Percentiles rank a stretch among this genome's conserved stretches.
These are phyloP conservation scores for Colletotrichum euphorbiae DNA, from an alignment of 2,329 filamentous ascomycete species.

Conservation along the genomic window DNA sequence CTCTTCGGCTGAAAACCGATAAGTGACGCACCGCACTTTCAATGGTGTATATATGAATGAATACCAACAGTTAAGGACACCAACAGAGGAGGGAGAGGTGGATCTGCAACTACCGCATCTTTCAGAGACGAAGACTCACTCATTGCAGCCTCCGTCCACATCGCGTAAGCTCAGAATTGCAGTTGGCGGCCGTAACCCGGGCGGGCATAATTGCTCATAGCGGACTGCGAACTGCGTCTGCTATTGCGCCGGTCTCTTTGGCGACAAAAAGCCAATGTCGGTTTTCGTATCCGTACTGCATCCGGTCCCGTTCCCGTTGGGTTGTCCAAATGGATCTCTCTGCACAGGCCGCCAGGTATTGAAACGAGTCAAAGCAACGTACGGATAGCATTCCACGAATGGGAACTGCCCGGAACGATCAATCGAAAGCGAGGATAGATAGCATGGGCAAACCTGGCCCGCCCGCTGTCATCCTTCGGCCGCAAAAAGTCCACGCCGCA, in stretches of 20 bases:
- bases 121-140: too few species aligned
- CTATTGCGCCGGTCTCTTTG: neutral
- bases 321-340: neutral
- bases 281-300: neutral
- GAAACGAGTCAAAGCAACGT: constrained; percentile 24
- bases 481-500: neutral
- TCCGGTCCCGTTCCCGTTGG: too few species aligned
- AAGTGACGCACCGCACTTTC: constrained; percentile 1
- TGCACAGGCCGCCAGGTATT: neutral
- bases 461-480: constrained; percentile 9
- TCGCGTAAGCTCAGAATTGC: too few species aligned
- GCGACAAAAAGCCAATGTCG: neutral
- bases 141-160: too few species aligned
- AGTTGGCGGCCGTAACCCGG: too few species aligned
- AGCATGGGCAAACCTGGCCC: neutral
- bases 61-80: too few species aligned
- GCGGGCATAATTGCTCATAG: too few species aligned
- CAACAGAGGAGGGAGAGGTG: too few species aligned
- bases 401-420: neutral
- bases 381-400: constrained; percentile 26
- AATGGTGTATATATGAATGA: too few species aligned
- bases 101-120: too few species aligned
- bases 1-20: constrained; percentile 1
- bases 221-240: too few species aligned
- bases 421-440: neutral